Percentiles rank a stretch among this genome's conserved stretches.
Conservation (phyloP, 2,329 filamentous ascomycete species). For the Fusarium luffae region DNA sequence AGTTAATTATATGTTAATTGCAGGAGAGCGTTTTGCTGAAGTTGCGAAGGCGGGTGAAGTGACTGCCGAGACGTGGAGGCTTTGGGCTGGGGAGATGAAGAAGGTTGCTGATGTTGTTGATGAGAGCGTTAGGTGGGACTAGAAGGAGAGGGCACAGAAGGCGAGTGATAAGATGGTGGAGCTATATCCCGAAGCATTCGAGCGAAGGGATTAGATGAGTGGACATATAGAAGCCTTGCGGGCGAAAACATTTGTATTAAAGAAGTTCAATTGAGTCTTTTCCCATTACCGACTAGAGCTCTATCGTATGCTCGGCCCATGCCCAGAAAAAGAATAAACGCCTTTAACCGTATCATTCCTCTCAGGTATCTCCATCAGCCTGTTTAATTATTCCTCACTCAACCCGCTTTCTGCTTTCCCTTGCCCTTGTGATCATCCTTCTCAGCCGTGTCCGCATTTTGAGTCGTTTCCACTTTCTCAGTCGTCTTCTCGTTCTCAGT, state of each 20-base stretch:
- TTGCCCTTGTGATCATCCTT: neutral
- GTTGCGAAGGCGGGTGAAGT: neutral
- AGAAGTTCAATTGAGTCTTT: neutral
- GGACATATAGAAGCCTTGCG: fast-evolving
- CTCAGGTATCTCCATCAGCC: too few relatives aligned
- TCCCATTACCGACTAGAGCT: neutral
- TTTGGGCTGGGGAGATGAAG: neutral
- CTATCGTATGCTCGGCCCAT: neutral
- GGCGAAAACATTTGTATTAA: neutral
- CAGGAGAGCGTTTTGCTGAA: neutral
- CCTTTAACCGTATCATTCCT: neutral
- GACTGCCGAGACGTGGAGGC: constrained; percentile 1
- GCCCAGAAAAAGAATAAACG: neutral
- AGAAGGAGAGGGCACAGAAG: neutral
- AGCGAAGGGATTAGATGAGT: neutral
- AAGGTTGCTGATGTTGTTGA: neutral
- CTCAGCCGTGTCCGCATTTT: neutral
- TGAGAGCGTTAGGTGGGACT: neutral
- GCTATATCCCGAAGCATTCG: constrained; percentile 11
- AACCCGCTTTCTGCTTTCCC: neutral
- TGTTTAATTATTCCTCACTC: neutral
- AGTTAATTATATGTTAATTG: constrained; percentile 7
- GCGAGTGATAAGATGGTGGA: constrained; percentile 18
- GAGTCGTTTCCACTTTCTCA: neutral
- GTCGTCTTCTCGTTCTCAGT: neutral